A percentile compares a stretch with the other conserved stretches of the same genome.
These are phyloP conservation scores for Firmiana major DNA, from an alignment of 345 rosid genomes.

Conservation along the genomic window DNA sequence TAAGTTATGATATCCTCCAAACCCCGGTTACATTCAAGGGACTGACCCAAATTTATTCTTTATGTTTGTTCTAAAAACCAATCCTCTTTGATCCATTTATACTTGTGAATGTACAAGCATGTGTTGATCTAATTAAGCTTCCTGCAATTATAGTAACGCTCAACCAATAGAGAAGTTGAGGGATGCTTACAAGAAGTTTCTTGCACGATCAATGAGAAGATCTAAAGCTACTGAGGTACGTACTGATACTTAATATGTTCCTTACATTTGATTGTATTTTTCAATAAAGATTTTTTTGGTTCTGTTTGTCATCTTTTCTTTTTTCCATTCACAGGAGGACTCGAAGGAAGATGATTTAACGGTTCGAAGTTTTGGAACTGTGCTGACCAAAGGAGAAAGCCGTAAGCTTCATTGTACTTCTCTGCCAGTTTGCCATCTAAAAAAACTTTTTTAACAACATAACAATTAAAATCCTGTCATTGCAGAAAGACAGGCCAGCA, in stretches of 20 bases:
- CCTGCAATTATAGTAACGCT: constrained; percentile 47
- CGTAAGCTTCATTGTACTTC: constrained; percentile 36
- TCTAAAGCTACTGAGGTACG: constrained; percentile 48
- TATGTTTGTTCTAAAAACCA: not conserved
- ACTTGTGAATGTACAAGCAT: not conserved
- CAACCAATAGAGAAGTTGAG: constrained; percentile 72
- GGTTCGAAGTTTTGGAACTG: constrained; percentile 75
- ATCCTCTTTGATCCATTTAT: not conserved
- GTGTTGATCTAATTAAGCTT: constrained; percentile 2
- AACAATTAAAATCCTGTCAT: not conserved
- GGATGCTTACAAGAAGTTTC: constrained; percentile 70
- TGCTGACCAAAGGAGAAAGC: constrained; percentile 53
- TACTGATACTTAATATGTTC: not conserved
- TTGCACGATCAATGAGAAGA: constrained; percentile 62
- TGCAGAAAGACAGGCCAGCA: constrained; percentile 45
- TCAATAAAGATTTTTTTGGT: not conserved
- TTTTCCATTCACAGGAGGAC: constrained; percentile 36
- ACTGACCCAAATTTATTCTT: not conserved
- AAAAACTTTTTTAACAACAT: constrained; percentile 12
- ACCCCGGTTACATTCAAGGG: not conserved
- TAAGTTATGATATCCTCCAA: not conserved
- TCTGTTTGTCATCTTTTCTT: not conserved
- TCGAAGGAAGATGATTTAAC: constrained; percentile 45
- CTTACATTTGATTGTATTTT: not conserved
- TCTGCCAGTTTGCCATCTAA: not conserved